phyloP scores from a whole-genome alignment of 768 basidiomycete species.

The Trametes cinnabarina region DNA sequence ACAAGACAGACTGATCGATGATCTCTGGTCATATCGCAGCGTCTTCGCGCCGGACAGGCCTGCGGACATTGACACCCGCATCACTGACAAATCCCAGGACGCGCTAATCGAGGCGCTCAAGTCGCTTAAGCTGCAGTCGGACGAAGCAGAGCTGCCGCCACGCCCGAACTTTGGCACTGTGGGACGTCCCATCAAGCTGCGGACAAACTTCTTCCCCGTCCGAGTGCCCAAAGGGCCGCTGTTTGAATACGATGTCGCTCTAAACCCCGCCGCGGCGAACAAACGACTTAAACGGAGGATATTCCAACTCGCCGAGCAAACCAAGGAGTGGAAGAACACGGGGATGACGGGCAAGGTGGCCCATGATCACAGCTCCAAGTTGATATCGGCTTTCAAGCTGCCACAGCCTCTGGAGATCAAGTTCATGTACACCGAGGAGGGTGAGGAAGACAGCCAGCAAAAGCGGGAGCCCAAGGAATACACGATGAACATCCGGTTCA shows the following conservation, averaged over 20 bases:
- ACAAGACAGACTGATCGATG: background rate
- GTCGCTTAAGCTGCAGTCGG: conserved; percentile 23
- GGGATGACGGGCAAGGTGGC: conserved; percentile 42
- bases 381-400: conserved; percentile 41
- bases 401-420: conserved; percentile 42
- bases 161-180: conserved; percentile 47
- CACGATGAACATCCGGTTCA: conserved; percentile 42
- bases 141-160: conserved; percentile 38
- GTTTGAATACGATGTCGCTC: conserved; percentile 48
- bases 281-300: conserved; percentile 46
- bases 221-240: conserved; percentile 45
- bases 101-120: conserved; percentile 39
- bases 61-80: conserved; percentile 56
- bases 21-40: conserved; percentile 27
- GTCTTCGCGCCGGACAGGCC: conserved; percentile 38
- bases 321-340: conserved; percentile 40
- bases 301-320: conserved; percentile 47
- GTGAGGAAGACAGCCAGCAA: conserved; percentile 36
- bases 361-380: conserved; percentile 46
- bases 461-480: conserved; percentile 33
- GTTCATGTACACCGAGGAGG: conserved; percentile 46
- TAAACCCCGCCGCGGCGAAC: conserved; percentile 36
- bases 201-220: conserved; percentile 54
- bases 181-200: conserved; percentile 45
- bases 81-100: conserved; percentile 41